phyloP scores from a whole-genome alignment of 805 yeast species.

The Saccharomycopsis babjevae region DNA sequence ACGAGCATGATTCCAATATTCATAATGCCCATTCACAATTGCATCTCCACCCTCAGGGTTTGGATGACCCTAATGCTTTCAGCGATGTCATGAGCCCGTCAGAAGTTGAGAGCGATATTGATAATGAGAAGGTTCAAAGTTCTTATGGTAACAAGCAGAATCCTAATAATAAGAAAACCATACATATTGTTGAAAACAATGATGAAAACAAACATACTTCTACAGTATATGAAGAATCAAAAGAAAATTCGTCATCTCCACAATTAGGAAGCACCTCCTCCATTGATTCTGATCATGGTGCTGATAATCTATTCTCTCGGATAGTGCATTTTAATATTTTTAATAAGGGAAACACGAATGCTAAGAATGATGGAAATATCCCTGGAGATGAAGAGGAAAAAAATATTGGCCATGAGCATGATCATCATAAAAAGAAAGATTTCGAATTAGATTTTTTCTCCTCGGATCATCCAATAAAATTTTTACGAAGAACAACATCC shows the following conservation, averaged over 20 bases:
- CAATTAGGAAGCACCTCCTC: background rate
- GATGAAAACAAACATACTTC: background rate
- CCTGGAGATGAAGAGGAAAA: slow-evolving; percentile 2
- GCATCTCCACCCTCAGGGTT: background rate
- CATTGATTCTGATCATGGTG: background rate
- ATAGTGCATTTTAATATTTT: background rate
- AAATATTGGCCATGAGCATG: slow-evolving; percentile 5
- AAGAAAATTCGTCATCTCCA: background rate
- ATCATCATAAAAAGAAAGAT: slow-evolving; percentile 1
- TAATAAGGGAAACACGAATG: background rate
- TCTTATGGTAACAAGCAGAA: background rate
- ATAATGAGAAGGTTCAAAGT: background rate
- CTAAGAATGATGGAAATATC: background rate
- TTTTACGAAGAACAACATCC: background rate
- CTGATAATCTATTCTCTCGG: background rate
- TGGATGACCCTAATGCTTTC: background rate
- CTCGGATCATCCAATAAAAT: slow-evolving; percentile 3
- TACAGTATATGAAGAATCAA: background rate
- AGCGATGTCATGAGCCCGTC: background rate
- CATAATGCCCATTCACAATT: background rate
- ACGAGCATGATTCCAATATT: background rate
- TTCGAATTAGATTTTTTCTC: slow-evolving; percentile 7
- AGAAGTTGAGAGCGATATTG: background rate
- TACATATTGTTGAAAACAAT: background rate
- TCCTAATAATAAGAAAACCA: background rate